Base-by-base conservation (phyloP, 345 rosid genomes). In the Trapa bicornis region DNA sequence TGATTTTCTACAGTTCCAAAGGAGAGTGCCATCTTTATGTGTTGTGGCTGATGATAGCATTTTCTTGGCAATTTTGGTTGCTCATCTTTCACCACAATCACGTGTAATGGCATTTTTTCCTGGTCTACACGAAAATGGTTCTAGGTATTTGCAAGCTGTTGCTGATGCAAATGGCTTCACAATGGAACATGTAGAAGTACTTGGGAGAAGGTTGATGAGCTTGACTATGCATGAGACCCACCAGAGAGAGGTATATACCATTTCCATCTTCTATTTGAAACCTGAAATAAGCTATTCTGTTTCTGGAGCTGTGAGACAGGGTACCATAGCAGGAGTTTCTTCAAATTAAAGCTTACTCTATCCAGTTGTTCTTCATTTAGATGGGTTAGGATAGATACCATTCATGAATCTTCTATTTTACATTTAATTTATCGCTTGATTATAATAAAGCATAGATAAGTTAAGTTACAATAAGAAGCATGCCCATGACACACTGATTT, bases 11-110 rank as follows among this genome's bases (percentile, higher is more conserved):
- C 91, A 91, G 97, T 72, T 94, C 82, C 84, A 78, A 77, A 80
- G 73, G 74, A 86, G 78, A 80, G 77, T 68, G 57, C 74, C 75
- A 33, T 80, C 87, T 68, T 73, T 84, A 41, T 91, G 95, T 41
- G 63, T 94, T 42, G 79, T 90, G 70, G 82, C 80, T 62, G 99
- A 94, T 82, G 99, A 94, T 75, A 94, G 97, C 77, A 65, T 88
- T 60, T 87, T 87, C 68, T 68, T 82, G 69, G 76, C 96, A 22
- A 78, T 88, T 67, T 73, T 78, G 73, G 80, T 78, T 72, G 87
- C 87, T 67, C 80, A 56, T 75, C 69, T 83, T 58, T 86, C 88
- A 45, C 72, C 75, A 69, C 67, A 75, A 53, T 80, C 99, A 41
- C 75, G 62, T 45, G 75, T 91, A 57, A 67, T 86, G 76, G 76